These are phyloP conservation scores for Hsuehochloa calcarea DNA, from an alignment of 176 grass and related monocot species.

Conservation along the genomic window DNA sequence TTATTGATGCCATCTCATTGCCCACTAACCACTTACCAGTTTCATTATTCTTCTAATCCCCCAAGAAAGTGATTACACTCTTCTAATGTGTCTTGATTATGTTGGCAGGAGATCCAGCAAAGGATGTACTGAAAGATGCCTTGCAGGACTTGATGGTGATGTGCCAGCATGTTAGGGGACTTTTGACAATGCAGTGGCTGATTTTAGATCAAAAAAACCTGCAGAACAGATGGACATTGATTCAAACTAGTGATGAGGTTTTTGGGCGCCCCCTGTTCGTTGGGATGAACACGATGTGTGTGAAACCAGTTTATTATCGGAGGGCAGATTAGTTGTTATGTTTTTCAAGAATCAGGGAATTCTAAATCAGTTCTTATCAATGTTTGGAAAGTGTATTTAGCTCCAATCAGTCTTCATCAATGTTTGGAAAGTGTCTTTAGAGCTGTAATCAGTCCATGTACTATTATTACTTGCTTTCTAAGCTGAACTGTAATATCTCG, in stretches of 20 bases:
- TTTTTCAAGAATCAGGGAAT: not conserved
- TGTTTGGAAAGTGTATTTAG: not conserved
- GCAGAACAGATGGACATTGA: slow-evolving; percentile 37
- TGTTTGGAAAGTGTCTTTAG: not conserved
- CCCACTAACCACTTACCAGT: not conserved
- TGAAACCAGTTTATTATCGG: slow-evolving; percentile 6
- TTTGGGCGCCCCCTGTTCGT: not conserved
- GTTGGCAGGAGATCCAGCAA: slow-evolving; percentile 58
- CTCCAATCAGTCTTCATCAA: too few species aligned
- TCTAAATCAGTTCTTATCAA: not conserved
- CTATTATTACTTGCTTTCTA: not conserved
- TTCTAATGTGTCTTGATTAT: slow-evolving; percentile 18
- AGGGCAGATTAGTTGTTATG: not conserved
- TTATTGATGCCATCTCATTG: not conserved
- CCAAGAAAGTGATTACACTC: not conserved
- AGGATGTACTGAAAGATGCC: slow-evolving; percentile 73
- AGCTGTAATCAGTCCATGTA: not conserved
- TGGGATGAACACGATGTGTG: not conserved
- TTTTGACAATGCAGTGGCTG: slow-evolving; percentile 43
- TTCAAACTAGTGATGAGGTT: slow-evolving; percentile 14
- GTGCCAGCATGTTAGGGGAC: slow-evolving; percentile 63
- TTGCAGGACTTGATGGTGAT: slow-evolving; percentile 54
- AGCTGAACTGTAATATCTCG: not conserved
- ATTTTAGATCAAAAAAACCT: slow-evolving; percentile 37
- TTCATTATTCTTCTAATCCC: not conserved